phyloP scores from a whole-genome alignment of 768 basidiomycete genomes.

The Glaciozyma martinii region DNA sequence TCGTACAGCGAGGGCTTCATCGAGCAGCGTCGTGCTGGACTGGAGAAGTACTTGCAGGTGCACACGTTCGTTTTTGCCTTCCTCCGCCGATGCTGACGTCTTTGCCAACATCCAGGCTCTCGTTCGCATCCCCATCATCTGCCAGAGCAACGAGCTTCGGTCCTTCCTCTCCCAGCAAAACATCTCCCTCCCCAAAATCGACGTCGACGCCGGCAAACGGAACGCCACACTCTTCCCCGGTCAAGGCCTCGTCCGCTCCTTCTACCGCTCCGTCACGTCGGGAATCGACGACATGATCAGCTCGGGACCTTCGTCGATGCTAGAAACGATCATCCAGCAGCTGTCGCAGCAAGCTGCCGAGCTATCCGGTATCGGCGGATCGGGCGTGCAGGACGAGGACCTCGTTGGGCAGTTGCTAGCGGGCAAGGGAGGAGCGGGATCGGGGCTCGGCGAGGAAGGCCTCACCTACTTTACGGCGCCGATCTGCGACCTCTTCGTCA shows the following conservation, averaged over 20 bases:
- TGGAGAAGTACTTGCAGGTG: slow-evolving; percentile 90
- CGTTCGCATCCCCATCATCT: slow-evolving; percentile 62
- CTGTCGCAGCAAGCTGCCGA: slow-evolving; percentile 83
- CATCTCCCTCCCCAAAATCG: slow-evolving; percentile 23
- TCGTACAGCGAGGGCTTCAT: slow-evolving; percentile 70
- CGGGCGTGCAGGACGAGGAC: slow-evolving; percentile 71
- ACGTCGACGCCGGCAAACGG: neutral
- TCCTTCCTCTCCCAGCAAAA: slow-evolving; percentile 66
- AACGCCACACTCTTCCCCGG: slow-evolving; percentile 48
- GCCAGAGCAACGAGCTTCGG: slow-evolving; percentile 70
- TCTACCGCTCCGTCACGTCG: slow-evolving; percentile 85
- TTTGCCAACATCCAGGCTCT: slow-evolving; percentile 48
- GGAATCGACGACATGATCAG: slow-evolving; percentile 97
- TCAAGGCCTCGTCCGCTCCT: slow-evolving; percentile 66
- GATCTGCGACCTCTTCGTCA: slow-evolving; percentile 85
- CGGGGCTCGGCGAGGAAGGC: slow-evolving; percentile 62
- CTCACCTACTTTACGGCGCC: slow-evolving; percentile 83
- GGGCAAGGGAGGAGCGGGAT: neutral
- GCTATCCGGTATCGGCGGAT: slow-evolving; percentile 71
- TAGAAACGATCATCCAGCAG: slow-evolving; percentile 87
- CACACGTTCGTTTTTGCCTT: slow-evolving; percentile 31
- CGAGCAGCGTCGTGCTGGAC: slow-evolving; percentile 61
- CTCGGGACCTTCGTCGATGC: slow-evolving; percentile 53
- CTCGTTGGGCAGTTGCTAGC: slow-evolving; percentile 45
- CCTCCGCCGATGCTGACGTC: slow-evolving; percentile 3